Percentiles rank a stretch among this genome's conserved stretches.
Conservation (phyloP, 306 rosid genomes). For the Cucumis hystrix region DNA sequence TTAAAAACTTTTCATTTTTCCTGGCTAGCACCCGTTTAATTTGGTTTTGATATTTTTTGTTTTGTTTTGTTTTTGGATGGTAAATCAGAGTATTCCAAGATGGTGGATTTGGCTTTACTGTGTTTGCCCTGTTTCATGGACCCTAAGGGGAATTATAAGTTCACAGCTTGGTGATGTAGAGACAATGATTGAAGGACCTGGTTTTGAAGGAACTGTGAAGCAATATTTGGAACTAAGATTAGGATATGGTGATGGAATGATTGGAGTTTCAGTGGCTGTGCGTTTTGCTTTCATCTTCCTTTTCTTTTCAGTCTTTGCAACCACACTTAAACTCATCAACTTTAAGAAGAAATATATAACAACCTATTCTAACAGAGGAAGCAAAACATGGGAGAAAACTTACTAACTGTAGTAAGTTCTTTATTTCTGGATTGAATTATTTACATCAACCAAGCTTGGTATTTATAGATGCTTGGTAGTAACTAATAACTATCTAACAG, state of each 20-base stretch:
- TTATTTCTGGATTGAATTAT: too few relatives aligned
- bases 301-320: slow-evolving; percentile 54
- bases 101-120: slow-evolving; percentile 96
- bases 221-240: slow-evolving; percentile 36
- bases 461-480: too few relatives aligned
- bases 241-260: slow-evolving; percentile 36
- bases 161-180: slow-evolving; percentile 91
- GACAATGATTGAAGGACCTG: slow-evolving; percentile 39
- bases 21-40: too few relatives aligned
- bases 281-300: slow-evolving; percentile 45
- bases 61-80: too few relatives aligned
- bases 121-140: slow-evolving; percentile 80
- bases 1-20: too few relatives aligned
- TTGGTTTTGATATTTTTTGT: too few relatives aligned
- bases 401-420: too few relatives aligned
- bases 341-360: slow-evolving; percentile 52
- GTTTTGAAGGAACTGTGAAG: slow-evolving; percentile 60
- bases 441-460: too few relatives aligned
- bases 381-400: too few relatives aligned
- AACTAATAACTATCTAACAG: too few relatives aligned
- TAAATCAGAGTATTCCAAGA: slow-evolving; percentile 47
- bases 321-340: slow-evolving; percentile 57
- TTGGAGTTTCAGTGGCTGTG: slow-evolving; percentile 44
- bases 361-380: too few relatives aligned
- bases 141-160: slow-evolving; percentile 59